phyloP scores from a whole-genome alignment of 106 monocot species.

The Dactylorhiza incarnata region DNA sequence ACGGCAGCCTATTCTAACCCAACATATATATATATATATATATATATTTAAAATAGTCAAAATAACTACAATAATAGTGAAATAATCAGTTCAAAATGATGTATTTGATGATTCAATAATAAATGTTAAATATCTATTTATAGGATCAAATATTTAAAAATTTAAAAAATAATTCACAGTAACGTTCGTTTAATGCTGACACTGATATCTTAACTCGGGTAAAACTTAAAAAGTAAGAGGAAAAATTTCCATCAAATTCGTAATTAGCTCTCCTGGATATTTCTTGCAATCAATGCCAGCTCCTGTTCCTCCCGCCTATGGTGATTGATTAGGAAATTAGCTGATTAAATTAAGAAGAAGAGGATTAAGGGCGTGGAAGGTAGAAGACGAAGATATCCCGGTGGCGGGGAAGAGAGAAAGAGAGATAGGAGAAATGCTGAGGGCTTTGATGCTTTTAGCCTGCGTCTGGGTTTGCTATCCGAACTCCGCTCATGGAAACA shows the following conservation, averaged over 20 bases:
- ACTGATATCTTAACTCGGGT: too few relatives aligned
- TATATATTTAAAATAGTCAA: too few relatives aligned
- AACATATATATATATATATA: too few relatives aligned
- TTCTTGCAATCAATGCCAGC: neutral
- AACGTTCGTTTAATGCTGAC: too few relatives aligned
- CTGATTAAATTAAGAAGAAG: neutral
- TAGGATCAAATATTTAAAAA: too few relatives aligned
- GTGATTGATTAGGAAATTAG: neutral
- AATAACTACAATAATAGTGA: too few relatives aligned
- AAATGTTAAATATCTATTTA: too few relatives aligned
- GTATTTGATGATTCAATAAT: too few relatives aligned
- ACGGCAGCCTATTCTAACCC: too few relatives aligned
- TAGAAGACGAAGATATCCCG: neutral
- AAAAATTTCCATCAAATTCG: neutral
- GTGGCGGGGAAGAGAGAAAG: neutral
- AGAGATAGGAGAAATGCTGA: slow-evolving; percentile 9
- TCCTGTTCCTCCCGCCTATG: neutral
- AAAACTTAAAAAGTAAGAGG: neutral
- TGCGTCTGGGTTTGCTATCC: slow-evolving; percentile 27
- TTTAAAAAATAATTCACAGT: too few relatives aligned
- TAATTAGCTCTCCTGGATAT: neutral
- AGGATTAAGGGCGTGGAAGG: too few relatives aligned
- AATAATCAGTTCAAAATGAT: too few relatives aligned
- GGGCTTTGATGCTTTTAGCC: slow-evolving; percentile 22
- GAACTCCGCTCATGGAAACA: slow-evolving; percentile 24